These are phyloP conservation scores for Xerophyta viscosa DNA, from an alignment of 106 monocot species.

Conservation along the genomic window DNA sequence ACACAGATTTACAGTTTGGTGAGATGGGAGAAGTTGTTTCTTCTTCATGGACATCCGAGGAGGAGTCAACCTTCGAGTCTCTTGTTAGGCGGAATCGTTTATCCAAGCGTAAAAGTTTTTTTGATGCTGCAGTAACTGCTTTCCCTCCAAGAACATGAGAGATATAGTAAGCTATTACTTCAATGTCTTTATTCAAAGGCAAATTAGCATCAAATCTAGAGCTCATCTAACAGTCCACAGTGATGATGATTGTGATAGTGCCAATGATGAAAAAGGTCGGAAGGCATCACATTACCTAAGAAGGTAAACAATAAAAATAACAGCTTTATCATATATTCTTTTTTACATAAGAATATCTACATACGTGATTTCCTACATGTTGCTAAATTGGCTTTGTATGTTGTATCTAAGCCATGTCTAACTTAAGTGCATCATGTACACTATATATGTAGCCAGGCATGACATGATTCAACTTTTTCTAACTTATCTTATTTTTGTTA, in stretches of 20 bases:
- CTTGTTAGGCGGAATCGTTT: slow-evolving; percentile 30
- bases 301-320: too few relatives aligned
- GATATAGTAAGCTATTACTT: slow-evolving; percentile 62
- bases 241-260: slow-evolving; percentile 53
- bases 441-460: too few relatives aligned
- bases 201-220: slow-evolving; percentile 46
- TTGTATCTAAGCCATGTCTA: too few relatives aligned
- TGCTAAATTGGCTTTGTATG: too few relatives aligned
- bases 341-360: too few relatives aligned
- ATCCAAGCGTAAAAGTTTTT: slow-evolving; percentile 34
- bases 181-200: slow-evolving; percentile 59
- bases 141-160: slow-evolving; percentile 42
- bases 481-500: too few relatives aligned
- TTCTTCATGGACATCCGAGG: slow-evolving; percentile 38
- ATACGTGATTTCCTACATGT: too few relatives aligned
- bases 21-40: slow-evolving; percentile 73
- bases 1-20: slow-evolving; percentile 44
- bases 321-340: too few relatives aligned
- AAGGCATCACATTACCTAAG: slow-evolving; percentile 2
- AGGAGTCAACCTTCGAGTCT: slow-evolving; percentile 38
- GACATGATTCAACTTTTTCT: too few relatives aligned
- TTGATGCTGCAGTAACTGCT: slow-evolving; percentile 28
- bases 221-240: slow-evolving; percentile 2
- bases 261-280: not conserved
- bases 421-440: too few relatives aligned